These are phyloP conservation scores for Tuber microsphaerosporum DNA, from an alignment of 495 filamentous ascomycete species.

Conservation along the genomic window DNA sequence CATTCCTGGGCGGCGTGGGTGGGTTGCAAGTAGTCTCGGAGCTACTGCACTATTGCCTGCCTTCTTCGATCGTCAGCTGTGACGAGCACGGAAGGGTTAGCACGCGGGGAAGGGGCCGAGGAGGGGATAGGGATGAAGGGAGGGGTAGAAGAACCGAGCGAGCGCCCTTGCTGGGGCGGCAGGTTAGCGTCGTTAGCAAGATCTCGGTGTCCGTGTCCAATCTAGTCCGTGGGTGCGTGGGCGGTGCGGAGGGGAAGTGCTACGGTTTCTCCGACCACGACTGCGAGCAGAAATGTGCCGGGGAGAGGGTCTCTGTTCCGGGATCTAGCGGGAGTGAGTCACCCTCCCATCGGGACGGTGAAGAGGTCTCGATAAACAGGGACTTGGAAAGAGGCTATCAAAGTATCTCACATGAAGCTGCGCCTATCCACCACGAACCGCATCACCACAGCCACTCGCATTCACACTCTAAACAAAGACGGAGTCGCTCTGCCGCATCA, in stretches of 20 bases:
- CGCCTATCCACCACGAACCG: slow-evolving; percentile 36
- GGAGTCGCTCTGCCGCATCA: slow-evolving; percentile 1
- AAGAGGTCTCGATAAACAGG: neutral
- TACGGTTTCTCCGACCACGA: slow-evolving; percentile 39
- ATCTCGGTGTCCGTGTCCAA: slow-evolving; percentile 26
- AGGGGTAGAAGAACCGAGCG: slow-evolving; percentile 39
- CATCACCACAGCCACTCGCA: slow-evolving; percentile 10
- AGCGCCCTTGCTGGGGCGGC: slow-evolving; percentile 46
- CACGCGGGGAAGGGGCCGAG: slow-evolving; percentile 32
- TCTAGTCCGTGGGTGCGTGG: slow-evolving; percentile 31
- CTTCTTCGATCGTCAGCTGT: slow-evolving; percentile 90
- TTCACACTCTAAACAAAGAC: neutral
- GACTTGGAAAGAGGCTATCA: neutral
- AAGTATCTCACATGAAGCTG: neutral
- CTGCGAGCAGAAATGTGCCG: slow-evolving; percentile 30
- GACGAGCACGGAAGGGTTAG: slow-evolving; percentile 44
- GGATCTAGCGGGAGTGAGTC: neutral
- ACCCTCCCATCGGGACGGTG: neutral
- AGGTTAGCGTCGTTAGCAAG: slow-evolving; percentile 25
- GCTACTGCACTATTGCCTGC: slow-evolving; percentile 72
- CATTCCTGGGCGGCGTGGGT: slow-evolving; percentile 74
- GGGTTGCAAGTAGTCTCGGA: slow-evolving; percentile 76
- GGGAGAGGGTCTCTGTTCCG: slow-evolving; percentile 12
- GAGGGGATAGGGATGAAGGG: slow-evolving; percentile 59
- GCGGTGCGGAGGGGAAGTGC: slow-evolving; percentile 31